phyloP scores from a whole-genome alignment of 768 basidiomycete genomes.

The Cubamyces lactineus region DNA sequence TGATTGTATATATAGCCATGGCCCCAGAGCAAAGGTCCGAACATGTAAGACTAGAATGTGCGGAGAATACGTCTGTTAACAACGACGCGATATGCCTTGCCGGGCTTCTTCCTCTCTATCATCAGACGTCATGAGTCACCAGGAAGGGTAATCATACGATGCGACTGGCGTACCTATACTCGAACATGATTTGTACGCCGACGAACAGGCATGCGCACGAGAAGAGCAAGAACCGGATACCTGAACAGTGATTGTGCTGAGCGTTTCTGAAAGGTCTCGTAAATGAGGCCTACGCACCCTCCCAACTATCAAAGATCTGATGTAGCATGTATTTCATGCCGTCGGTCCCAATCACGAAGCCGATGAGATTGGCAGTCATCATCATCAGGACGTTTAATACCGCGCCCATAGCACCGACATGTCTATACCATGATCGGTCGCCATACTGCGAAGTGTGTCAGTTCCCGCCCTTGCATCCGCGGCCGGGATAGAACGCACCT shows the following conservation, averaged over 20 bases:
- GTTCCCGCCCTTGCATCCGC: neutral
- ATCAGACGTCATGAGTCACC: neutral
- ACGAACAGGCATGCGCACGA: constrained; percentile 73
- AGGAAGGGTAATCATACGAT: neutral
- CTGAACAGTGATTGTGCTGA: constrained; percentile 39
- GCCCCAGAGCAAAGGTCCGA: neutral
- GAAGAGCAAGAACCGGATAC: constrained; percentile 63
- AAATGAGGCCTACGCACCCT: constrained; percentile 49
- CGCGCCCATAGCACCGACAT: constrained; percentile 80
- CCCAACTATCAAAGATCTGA: constrained; percentile 63
- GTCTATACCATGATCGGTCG: constrained; percentile 76
- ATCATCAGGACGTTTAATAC: constrained; percentile 85
- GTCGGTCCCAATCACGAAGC: constrained; percentile 90
- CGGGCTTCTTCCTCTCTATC: constrained; percentile 39
- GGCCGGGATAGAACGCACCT: constrained; percentile 44
- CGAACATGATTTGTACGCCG: constrained; percentile 91
- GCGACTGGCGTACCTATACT: constrained; percentile 70
- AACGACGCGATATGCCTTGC: constrained; percentile 32
- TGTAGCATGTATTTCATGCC: constrained; percentile 69
- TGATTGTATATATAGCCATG: too few species aligned
- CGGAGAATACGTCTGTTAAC: constrained; percentile 12
- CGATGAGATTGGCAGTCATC: constrained; percentile 92
- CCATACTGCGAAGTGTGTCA: constrained; percentile 56
- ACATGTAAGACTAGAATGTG: neutral
- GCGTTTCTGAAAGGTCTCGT: neutral